phyloP scores from a whole-genome alignment of 805 yeast genomes.

The Lipomyces japonicus region DNA sequence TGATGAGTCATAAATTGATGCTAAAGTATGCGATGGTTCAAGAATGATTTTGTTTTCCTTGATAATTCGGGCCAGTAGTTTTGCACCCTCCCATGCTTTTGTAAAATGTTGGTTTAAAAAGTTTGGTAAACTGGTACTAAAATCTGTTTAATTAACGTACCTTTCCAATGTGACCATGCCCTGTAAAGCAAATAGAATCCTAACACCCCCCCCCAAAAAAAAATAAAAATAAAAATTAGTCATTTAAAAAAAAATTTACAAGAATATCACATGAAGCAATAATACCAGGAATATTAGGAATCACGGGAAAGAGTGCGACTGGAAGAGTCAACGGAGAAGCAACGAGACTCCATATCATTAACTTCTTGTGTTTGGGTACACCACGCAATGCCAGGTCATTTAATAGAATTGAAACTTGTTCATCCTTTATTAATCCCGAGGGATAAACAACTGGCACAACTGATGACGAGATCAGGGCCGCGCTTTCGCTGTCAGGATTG shows the following conservation, averaged over 20 bases:
- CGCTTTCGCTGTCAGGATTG: constrained; percentile 30
- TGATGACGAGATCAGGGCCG: constrained; percentile 9
- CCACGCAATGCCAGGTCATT: constrained; percentile 39
- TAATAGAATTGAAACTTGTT: constrained; percentile 42
- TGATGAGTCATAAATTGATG: constrained; percentile 4
- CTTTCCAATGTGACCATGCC: constrained; percentile 73
- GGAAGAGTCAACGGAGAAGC: constrained; percentile 79
- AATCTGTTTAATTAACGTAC: constrained; percentile 4
- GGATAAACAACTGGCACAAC: constrained; percentile 42
- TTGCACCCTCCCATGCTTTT: constrained; percentile 64
- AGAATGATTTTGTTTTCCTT: constrained; percentile 43
- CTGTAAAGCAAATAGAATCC: constrained; percentile 71
- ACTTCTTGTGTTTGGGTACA: not conserved
- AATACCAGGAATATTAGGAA: constrained; percentile 84
- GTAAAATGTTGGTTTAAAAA: not conserved
- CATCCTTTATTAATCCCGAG: constrained; percentile 35
- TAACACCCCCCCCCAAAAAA: not conserved
- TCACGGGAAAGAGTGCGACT: constrained; percentile 71
- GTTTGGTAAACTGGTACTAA: not conserved
- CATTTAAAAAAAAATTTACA: not conserved
- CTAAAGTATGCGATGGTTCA: constrained; percentile 28
- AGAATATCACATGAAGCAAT: not conserved
- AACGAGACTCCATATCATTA: constrained; percentile 47
- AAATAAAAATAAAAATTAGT: not conserved
- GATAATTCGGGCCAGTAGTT: constrained; percentile 59